Percentiles rank a stretch among this genome's conserved stretches.
Conservation (phyloP, 495 filamentous ascomycete species). For the Astrothelium subdiscretum region DNA sequence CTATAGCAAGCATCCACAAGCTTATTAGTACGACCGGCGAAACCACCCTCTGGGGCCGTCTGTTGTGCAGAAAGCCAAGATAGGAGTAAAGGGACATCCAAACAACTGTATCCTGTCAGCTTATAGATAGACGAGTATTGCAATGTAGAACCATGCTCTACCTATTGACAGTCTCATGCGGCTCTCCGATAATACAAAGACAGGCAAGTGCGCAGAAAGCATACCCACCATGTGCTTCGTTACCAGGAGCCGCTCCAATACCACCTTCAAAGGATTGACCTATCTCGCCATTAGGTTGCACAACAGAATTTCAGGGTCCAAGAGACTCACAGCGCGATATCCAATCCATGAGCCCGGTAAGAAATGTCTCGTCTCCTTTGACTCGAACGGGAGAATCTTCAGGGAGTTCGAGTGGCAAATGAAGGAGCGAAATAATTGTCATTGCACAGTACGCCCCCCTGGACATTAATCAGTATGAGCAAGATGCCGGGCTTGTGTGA, state of each 20-base stretch:
- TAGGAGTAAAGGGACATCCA: constrained; percentile 65
- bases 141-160: constrained; percentile 21
- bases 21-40: constrained; percentile 92
- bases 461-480: constrained; percentile 5
- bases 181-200: constrained; percentile 69
- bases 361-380: constrained; percentile 40
- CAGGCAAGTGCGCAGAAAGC: constrained; percentile 88
- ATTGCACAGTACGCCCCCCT: constrained; percentile 87
- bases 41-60: constrained; percentile 83
- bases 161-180: constrained; percentile 56
- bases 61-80: constrained; percentile 84
- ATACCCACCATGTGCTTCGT: constrained; percentile 93
- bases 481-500: not conserved
- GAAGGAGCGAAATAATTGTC: constrained; percentile 67
- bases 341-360: constrained; percentile 64
- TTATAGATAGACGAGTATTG: not conserved
- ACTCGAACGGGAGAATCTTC: constrained; percentile 42
- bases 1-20: constrained; percentile 96
- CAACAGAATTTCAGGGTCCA: constrained; percentile 4
- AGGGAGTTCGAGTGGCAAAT: constrained; percentile 68
- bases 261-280: constrained; percentile 93
- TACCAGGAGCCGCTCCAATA: constrained; percentile 66
- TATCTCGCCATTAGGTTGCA: constrained; percentile 19
- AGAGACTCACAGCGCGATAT: constrained; percentile 59
- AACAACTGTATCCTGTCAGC: constrained; percentile 30